Evolutionary conservation across 2,329 filamentous ascomycete species (phyloP).

Genomic region (Scedosporium apiospermum): DNA sequence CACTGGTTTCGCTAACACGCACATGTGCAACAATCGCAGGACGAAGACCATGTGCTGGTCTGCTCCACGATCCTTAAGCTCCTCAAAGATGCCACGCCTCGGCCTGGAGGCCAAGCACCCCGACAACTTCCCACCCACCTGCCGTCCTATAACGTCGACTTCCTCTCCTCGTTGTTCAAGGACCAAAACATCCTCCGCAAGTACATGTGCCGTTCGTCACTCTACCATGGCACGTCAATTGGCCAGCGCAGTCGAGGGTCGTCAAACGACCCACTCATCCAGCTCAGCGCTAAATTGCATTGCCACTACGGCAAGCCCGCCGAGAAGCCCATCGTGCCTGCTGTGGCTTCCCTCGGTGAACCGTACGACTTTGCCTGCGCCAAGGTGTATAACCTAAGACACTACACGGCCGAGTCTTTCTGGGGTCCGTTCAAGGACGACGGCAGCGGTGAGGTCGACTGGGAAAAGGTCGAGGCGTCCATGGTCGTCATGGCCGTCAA

Average conservation of each 20-base stretch:
- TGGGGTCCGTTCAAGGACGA: slow-evolving; percentile 69
- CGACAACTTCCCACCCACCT: slow-evolving; percentile 25
- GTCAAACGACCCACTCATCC: slow-evolving; percentile 28
- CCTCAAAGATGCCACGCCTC: slow-evolving; percentile 30
- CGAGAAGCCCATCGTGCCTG: slow-evolving; percentile 21
- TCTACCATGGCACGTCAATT: slow-evolving; percentile 39
- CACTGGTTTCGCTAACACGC: not conserved
- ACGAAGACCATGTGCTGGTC: slow-evolving; percentile 32
- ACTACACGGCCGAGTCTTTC: slow-evolving; percentile 49
- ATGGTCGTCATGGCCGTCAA: slow-evolving; percentile 61
- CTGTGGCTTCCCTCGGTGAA: slow-evolving; percentile 21
- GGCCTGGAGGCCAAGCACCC: slow-evolving; percentile 19
- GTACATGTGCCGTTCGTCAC: slow-evolving; percentile 54
- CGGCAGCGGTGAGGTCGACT: slow-evolving; percentile 54
- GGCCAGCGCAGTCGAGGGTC: slow-evolving; percentile 20
- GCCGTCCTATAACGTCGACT: slow-evolving; percentile 35
- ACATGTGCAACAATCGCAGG: slow-evolving; percentile 19
- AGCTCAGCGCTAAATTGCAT: slow-evolving; percentile 62
- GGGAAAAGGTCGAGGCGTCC: slow-evolving; percentile 71
- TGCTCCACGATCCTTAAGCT: slow-evolving; percentile 33
- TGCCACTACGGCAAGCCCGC: slow-evolving; percentile 57
- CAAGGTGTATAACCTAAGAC: slow-evolving; percentile 64
- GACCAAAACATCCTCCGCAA: slow-evolving; percentile 41
- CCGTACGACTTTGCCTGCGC: slow-evolving; percentile 54
- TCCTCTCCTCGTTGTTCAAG: slow-evolving; percentile 36